Conservation (phyloP, 768 basidiomycete genomes). For the Suillus fuscotomentosus region DNA sequence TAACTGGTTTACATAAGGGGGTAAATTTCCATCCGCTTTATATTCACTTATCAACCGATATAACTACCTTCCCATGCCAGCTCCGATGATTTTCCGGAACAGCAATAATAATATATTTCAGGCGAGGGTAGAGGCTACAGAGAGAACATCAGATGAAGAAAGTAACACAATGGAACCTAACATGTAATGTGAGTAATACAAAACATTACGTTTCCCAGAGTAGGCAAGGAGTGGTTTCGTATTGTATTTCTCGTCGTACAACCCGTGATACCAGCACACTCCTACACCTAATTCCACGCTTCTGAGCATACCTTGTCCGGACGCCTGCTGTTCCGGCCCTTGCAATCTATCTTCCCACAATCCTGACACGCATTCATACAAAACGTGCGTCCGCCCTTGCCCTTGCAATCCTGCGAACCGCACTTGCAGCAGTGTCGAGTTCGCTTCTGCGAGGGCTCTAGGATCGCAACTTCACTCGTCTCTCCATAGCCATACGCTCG, state of each 20-base stretch:
- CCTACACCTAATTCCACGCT: slow-evolving; percentile 36
- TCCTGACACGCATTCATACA: slow-evolving; percentile 78
- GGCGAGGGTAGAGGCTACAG: not conserved
- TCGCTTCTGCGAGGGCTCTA: slow-evolving; percentile 50
- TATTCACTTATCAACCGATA: not conserved
- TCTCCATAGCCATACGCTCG: slow-evolving; percentile 28
- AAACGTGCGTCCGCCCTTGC: slow-evolving; percentile 74
- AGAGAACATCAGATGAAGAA: not conserved
- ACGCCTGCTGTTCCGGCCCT: slow-evolving; percentile 72
- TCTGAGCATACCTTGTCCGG: slow-evolving; percentile 76
- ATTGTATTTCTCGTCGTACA: not conserved
- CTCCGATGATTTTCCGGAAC: not conserved
- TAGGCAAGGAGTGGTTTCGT: not conserved
- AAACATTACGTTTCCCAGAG: not conserved
- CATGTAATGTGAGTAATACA: slow-evolving; percentile 1
- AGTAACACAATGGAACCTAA: not conserved
- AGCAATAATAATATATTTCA: not conserved
- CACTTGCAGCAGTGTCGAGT: slow-evolving; percentile 84
- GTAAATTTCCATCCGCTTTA: not conserved
- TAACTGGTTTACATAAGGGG: not conserved
- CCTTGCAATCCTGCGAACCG: slow-evolving; percentile 78
- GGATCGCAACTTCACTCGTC: slow-evolving; percentile 25
- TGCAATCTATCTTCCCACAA: slow-evolving; percentile 79
- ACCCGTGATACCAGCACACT: not conserved
- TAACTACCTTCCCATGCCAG: not conserved